Conservation (phyloP, 805 yeast genomes). For the Yarrowia hollandica region DNA sequence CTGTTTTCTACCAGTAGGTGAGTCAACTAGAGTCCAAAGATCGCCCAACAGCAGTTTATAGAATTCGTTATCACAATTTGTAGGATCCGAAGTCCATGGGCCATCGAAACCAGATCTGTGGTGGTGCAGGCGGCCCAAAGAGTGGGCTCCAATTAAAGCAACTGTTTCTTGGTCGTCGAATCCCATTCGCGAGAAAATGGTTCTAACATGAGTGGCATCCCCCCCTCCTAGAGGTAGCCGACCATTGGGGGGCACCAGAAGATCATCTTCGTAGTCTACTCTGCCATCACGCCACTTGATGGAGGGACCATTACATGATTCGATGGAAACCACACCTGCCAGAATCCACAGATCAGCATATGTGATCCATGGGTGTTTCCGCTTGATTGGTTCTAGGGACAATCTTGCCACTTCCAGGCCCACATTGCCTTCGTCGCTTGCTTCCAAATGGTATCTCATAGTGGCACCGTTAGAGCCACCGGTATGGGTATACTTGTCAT, state of each 20-base stretch:
- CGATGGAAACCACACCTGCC: constrained; percentile 64
- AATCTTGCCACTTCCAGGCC: constrained; percentile 55
- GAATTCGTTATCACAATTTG: constrained; percentile 71
- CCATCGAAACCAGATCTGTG: constrained; percentile 78
- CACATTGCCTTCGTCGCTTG: constrained; percentile 47
- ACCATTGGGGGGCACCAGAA: constrained; percentile 61
- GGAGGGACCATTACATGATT: constrained; percentile 64
- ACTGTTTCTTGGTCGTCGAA: constrained; percentile 62
- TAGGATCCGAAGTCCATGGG: constrained; percentile 85
- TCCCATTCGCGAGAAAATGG: constrained; percentile 59
- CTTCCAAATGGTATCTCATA: constrained; percentile 51
- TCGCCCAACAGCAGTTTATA: constrained; percentile 55
- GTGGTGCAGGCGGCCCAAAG: constrained; percentile 61
- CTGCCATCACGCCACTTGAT: constrained; percentile 77
- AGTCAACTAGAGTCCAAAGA: constrained; percentile 51
- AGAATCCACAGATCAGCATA: constrained; percentile 72
- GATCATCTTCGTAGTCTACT: constrained; percentile 55
- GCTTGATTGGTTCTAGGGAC: constrained; percentile 56
- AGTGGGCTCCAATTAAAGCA: constrained; percentile 60
- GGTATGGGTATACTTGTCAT: constrained; percentile 53
- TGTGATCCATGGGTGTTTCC: constrained; percentile 58
- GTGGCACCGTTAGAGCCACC: constrained; percentile 59
- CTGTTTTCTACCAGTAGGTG: constrained; percentile 44
- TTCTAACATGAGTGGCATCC: constrained; percentile 55
- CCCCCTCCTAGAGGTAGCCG: constrained; percentile 59